Evolutionary conservation across 2,329 filamentous ascomycete species (phyloP).

Genomic region (Hymenoscyphus albidus): DNA sequence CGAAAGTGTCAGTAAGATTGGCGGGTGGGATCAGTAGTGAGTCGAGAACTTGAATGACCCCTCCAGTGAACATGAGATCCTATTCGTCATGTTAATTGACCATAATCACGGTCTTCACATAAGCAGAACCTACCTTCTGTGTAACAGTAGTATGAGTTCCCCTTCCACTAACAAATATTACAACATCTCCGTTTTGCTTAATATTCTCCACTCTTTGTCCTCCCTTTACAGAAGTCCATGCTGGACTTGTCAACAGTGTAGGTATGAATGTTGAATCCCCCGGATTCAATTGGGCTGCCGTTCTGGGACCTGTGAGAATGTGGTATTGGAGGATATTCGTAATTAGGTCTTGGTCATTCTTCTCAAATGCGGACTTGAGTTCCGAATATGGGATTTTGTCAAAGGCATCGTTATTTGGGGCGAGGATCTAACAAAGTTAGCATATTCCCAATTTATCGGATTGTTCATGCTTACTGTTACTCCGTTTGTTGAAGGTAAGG

Average conservation of each 20-base stretch:
- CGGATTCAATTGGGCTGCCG: conserved; percentile 31
- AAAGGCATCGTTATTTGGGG: conserved; percentile 38
- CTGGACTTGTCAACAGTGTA: conserved; percentile 42
- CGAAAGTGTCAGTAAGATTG: conserved; percentile 37
- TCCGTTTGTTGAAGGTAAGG: conserved; percentile 42
- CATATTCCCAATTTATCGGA: not conserved
- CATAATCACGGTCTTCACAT: not conserved
- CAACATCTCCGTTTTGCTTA: conserved; percentile 41
- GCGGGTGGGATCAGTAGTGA: conserved; percentile 47
- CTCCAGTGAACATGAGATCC: conserved; percentile 48
- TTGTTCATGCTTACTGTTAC: conserved; percentile 41
- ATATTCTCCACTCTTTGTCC: conserved; percentile 45
- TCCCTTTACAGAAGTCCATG: conserved; percentile 47
- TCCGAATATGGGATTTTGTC: conserved; percentile 36
- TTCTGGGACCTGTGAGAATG: conserved; percentile 33
- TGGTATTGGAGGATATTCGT: conserved; percentile 38
- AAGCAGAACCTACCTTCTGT: conserved; percentile 29
- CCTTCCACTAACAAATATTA: conserved; percentile 40
- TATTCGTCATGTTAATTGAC: conserved; percentile 16
- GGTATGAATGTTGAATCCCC: conserved; percentile 40
- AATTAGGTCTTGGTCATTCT: conserved; percentile 37
- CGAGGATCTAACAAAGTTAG: conserved; percentile 36
- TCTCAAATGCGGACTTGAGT: conserved; percentile 30
- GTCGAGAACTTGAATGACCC: conserved; percentile 51
- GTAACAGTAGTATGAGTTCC: conserved; percentile 43